Conservation (phyloP, 495 filamentous ascomycete genomes). For the Aspergillus ostianus region DNA sequence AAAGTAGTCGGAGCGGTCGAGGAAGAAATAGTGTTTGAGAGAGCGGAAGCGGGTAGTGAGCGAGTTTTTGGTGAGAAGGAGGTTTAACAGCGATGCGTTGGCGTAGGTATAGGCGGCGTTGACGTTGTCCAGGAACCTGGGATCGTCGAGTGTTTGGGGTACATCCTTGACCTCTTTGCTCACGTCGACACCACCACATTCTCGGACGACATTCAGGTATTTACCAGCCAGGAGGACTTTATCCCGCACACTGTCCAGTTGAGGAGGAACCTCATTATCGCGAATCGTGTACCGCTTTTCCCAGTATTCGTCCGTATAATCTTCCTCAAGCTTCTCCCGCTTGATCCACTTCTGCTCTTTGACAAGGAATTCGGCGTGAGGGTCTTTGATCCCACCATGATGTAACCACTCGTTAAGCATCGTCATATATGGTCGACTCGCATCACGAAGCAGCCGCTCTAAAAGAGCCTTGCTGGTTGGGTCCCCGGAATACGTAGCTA, state of each 20-base stretch:
- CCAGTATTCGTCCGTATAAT: slow-evolving; percentile 99
- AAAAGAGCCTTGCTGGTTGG: slow-evolving; percentile 79
- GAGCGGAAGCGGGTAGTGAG: slow-evolving; percentile 83
- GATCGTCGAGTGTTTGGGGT: slow-evolving; percentile 87
- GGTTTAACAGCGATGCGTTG: slow-evolving; percentile 86
- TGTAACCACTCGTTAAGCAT: slow-evolving; percentile 99
- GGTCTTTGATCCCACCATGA: slow-evolving; percentile 91
- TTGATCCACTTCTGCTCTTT: slow-evolving; percentile 95
- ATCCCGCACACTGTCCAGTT: slow-evolving; percentile 86
- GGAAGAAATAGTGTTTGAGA: slow-evolving; percentile 98
- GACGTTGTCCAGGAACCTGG: slow-evolving; percentile 88
- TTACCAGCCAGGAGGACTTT: slow-evolving; percentile 95
- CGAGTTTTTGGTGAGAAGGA: slow-evolving; percentile 89
- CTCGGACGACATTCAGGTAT: slow-evolving; percentile 95
- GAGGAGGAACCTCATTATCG: slow-evolving; percentile 85
- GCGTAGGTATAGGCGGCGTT: slow-evolving; percentile 93
- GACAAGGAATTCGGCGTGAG: slow-evolving; percentile 89
- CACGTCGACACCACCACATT: slow-evolving; percentile 94
- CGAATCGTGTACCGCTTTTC: slow-evolving; percentile 95
- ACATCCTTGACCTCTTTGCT: slow-evolving; percentile 86
- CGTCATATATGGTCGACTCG: slow-evolving; percentile 90
- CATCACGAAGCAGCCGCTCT: slow-evolving; percentile 77
- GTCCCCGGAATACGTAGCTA: slow-evolving; percentile 89
- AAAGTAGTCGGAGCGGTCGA: slow-evolving; percentile 97
- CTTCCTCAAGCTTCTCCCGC: slow-evolving; percentile 84